A percentile compares a stretch with the other conserved stretches of the same genome.
phyloP scores from a whole-genome alignment of 1,284 basidiomycete species.

The Ceratobasidium theobromae region DNA sequence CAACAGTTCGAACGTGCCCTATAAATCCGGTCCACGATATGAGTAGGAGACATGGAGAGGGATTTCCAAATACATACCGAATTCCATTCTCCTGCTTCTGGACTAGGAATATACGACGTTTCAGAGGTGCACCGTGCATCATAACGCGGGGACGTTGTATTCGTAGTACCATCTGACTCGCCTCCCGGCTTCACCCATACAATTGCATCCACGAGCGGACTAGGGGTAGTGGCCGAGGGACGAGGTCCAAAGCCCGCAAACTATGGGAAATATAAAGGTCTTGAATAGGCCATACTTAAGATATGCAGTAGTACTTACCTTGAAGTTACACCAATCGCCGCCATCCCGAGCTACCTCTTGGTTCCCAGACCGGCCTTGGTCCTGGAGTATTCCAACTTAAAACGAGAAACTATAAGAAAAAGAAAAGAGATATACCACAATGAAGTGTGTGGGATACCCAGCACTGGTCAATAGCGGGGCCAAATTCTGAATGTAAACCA shows the following conservation, averaged over 20 bases:
- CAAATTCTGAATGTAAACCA: constrained; percentile 32
- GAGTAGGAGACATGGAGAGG: no score
- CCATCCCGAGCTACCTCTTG: constrained; percentile 34
- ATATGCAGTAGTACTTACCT: constrained; percentile 17
- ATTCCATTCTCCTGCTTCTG: constrained; percentile 35
- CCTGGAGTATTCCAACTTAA: neutral
- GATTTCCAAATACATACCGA: constrained; percentile 25
- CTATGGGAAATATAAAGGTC: neutral
- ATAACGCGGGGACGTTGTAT: constrained; percentile 34
- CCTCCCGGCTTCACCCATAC: constrained; percentile 38
- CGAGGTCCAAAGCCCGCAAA: constrained; percentile 36
- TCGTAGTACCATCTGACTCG: constrained; percentile 35
- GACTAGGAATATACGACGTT: constrained; percentile 27
- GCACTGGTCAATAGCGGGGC: constrained; percentile 23
- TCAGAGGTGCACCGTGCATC: constrained; percentile 33
- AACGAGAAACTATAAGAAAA: no score
- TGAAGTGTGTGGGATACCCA: constrained; percentile 34
- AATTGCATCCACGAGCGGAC: constrained; percentile 36
- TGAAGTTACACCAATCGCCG: constrained; percentile 37
- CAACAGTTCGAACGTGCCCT: constrained; percentile 31
- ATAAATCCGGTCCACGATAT: no score
- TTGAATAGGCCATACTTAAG: neutral
- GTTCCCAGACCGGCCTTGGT: constrained; percentile 36
- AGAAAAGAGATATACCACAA: neutral
- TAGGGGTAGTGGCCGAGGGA: constrained; percentile 33